Evolutionary conservation across 192 early-diverging fungal genomes (phyloP), one percentile per base, ranked within the genome.

Genomic region (Mortierella claussenii): DNA sequence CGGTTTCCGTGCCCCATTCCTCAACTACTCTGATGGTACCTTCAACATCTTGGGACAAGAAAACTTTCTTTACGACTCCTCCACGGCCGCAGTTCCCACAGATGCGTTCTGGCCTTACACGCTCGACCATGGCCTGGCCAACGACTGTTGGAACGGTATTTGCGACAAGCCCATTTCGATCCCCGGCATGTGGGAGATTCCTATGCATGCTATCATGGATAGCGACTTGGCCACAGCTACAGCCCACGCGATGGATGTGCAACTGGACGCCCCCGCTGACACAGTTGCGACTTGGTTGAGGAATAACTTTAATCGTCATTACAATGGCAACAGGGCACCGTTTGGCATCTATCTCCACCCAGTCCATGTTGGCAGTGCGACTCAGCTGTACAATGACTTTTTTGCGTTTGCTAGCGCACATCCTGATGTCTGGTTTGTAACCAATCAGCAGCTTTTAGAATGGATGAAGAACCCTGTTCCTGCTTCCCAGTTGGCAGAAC

Each of bases 401-500:
- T 81, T 92, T 34, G 55, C 82, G 42, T 88, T 80, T 34, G 80
- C 82, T 23, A 61, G 81, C 26, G 49, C 70, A 23, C 73, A 87
- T 33, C 81, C 83, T 11, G 86, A 92, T 78, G 87, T 88, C 21
- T 92, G 89, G 88, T 89, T 92, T 75, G 86, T 92, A 18, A 92
- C 89, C 52, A 83, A 82, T 53, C 79, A 85, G 34, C 91, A 92
- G 60, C 43, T 92, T 26, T 71, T 92, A 23, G 68, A 87, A 63
- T 92, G 90, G 83, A 92, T 92, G 89, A 68, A 92, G 80, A 92
- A 92, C 79, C 91, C 91, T 32, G 91, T 92, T 7, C 89, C 90
- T 2, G 87, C 82, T 15, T 73, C 71, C 37, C 76, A 92, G 54
- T 63, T 92, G 20, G 85, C 79, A 21, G 55, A 49, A 12, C 89